Base-by-base conservation (phyloP, 2,329 filamentous ascomycete genomes). In the Penicillium sp. region DNA sequence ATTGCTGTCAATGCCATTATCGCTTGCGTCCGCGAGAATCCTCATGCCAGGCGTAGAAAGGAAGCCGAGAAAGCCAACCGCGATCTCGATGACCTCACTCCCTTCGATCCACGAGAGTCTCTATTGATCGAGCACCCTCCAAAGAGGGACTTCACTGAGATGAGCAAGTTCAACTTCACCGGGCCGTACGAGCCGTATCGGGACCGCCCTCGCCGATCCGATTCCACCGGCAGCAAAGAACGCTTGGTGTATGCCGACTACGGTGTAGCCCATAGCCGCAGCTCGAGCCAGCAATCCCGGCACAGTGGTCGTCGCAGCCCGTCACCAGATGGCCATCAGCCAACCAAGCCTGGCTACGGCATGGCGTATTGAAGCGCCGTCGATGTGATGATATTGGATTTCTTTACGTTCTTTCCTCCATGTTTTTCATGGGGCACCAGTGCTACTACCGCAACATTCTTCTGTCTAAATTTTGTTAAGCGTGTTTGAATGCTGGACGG, bases 1-100 rank as follows among this genome's bases (percentile, higher is more conserved):
- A 95, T 98, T 58, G 79, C 80, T 9, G 87, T 90, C 73, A 97
- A 97, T 64, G 88, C 88, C 38, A 81, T 96, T 63, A 86, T 88
- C 59, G 79, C 83, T 42, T 89, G 84, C 71, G 83, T 82, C 78
- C 86, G 86, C 66, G 81, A 89, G 72, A 97, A 97, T 73, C 90
- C 91, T 3, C 91, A 97, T 69, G 83, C 86, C 55, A 85, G 85
- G 77, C 84, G 84, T 62, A 84, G 88, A 71, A 95, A 94, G 79
- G 87, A 91, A 72, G 82, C 88, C 68, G 87, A 90, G 70, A 88
- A 91, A 75, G 70, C 81, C 52, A 79, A 82, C 61, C 84, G 85
- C 55, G 86, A 93, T 58, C 73, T 86, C 50, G 89, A 95, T 68
- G 83, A 82, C 49, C 81, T 96, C 40, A 96, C 89, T 1, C 87